phyloP scores from a whole-genome alignment of 1,139 yeast genomes.

The Taiozyma sp. region DNA sequence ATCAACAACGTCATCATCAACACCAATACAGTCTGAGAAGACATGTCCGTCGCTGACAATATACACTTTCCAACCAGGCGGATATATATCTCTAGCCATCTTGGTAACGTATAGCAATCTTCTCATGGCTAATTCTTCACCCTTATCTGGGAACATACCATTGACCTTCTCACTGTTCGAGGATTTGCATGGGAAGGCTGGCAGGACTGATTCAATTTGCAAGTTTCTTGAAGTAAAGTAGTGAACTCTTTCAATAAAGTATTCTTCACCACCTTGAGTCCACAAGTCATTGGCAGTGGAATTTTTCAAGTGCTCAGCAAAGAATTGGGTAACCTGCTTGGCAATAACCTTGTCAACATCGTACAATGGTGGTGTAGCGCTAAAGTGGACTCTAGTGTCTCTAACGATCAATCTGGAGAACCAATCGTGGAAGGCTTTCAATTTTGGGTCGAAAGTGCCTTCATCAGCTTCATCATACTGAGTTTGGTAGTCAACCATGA shows the following conservation, averaged over 20 bases:
- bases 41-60: slow-evolving; percentile 66
- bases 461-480: slow-evolving; percentile 8
- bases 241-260: slow-evolving; percentile 37
- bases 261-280: slow-evolving; percentile 39
- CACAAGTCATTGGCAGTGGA: slow-evolving; percentile 45
- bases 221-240: slow-evolving; percentile 45
- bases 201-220: slow-evolving; percentile 51
- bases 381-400: slow-evolving; percentile 25
- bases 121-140: slow-evolving; percentile 35
- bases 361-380: slow-evolving; percentile 13
- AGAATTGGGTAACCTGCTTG: slow-evolving; percentile 30
- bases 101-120: slow-evolving; percentile 29
- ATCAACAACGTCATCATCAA: slow-evolving; percentile 49
- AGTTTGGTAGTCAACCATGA: slow-evolving; percentile 21
- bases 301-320: slow-evolving; percentile 43
- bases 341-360: slow-evolving; percentile 22
- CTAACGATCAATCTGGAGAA: slow-evolving; percentile 30
- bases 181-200: slow-evolving; percentile 64
- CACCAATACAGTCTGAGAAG: slow-evolving; percentile 57
- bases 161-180: slow-evolving; percentile 52
- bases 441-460: slow-evolving; percentile 13
- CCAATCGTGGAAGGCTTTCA: slow-evolving; percentile 31
- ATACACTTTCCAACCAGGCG: slow-evolving; percentile 52
- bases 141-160: slow-evolving; percentile 46
- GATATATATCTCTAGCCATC: slow-evolving; percentile 35